Evolutionary conservation across 768 basidiomycete genomes (phyloP).

Genomic region (Mycena leptocephala): DNA sequence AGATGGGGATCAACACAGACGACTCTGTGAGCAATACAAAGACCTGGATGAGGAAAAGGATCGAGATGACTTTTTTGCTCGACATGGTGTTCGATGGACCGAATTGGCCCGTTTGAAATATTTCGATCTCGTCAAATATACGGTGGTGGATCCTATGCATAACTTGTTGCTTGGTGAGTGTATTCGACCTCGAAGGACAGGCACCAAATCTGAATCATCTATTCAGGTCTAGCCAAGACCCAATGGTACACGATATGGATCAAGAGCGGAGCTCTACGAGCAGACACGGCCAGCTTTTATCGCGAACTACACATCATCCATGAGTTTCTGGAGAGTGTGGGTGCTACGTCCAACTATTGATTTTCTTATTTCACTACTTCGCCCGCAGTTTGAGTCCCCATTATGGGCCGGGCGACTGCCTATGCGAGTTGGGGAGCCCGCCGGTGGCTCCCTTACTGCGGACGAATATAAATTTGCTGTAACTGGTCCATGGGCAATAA

Average conservation of each 20-base stretch:
- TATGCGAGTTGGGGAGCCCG: slow-evolving; percentile 40
- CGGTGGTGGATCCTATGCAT: slow-evolving; percentile 35
- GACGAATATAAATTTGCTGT: slow-evolving; percentile 43
- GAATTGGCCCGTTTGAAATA: slow-evolving; percentile 41
- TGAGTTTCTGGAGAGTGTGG: slow-evolving; percentile 31
- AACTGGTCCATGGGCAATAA: slow-evolving; percentile 32
- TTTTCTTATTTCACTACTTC: too few species aligned
- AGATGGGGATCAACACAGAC: slow-evolving; percentile 2
- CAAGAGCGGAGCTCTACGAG: slow-evolving; percentile 22
- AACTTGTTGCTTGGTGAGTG: slow-evolving; percentile 24
- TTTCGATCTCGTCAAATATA: slow-evolving; percentile 38
- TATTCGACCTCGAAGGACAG: neutral
- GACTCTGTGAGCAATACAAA: neutral
- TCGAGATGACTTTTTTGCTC: slow-evolving; percentile 24
- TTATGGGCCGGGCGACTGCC: slow-evolving; percentile 39
- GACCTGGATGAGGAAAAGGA: neutral
- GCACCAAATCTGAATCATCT: too few species aligned
- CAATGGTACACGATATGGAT: slow-evolving; percentile 47
- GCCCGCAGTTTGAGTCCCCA: slow-evolving; percentile 12
- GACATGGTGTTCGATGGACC: slow-evolving; percentile 38
- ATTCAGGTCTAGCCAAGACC: slow-evolving; percentile 41
- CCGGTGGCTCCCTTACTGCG: slow-evolving; percentile 42
- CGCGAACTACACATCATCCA: slow-evolving; percentile 39
- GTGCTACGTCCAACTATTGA: neutral
- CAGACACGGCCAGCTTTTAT: slow-evolving; percentile 14